Evolutionary conservation across 108 stramenopile genomes (phyloP).

Genomic region (Cylindrotheca fusiformis): DNA sequence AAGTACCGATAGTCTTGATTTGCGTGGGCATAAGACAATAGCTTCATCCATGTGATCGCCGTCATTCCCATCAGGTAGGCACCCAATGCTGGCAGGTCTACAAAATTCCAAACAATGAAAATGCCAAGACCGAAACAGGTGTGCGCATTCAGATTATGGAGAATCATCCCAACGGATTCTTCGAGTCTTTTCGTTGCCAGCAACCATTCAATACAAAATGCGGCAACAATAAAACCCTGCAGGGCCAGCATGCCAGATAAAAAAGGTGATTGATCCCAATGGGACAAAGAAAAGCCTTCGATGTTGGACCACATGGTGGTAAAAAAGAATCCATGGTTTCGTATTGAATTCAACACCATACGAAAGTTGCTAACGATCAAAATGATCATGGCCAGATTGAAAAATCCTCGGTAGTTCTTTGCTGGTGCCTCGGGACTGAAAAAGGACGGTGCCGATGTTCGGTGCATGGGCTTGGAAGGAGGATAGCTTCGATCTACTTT

Average conservation of each 20-base stretch:
- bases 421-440: constrained; percentile 52
- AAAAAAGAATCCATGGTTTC: constrained; percentile 1
- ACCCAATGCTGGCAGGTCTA: constrained; percentile 57
- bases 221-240: constrained; percentile 50
- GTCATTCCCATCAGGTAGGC: constrained; percentile 56
- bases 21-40: constrained; percentile 72
- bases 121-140: constrained; percentile 39
- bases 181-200: constrained; percentile 33
- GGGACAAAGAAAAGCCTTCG: constrained; percentile 5
- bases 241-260: constrained; percentile 51
- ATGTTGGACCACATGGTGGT: neutral
- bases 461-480: constrained; percentile 73
- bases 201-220: constrained; percentile 60
- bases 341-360: constrained; percentile 40
- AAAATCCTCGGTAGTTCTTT: constrained; percentile 80
- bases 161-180: constrained; percentile 48
- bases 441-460: constrained; percentile 50
- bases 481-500: constrained; percentile 53
- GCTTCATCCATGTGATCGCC: constrained; percentile 77
- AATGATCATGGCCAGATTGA: constrained; percentile 77
- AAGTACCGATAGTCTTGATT: constrained; percentile 67
- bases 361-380: constrained; percentile 77
- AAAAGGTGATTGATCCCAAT: constrained; percentile 58
- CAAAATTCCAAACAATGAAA: constrained; percentile 65
- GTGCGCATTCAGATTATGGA: constrained; percentile 70